Base-by-base conservation (phyloP, 2,329 filamentous ascomycete genomes). In the Parasarocladium wereldwijsianum region DNA sequence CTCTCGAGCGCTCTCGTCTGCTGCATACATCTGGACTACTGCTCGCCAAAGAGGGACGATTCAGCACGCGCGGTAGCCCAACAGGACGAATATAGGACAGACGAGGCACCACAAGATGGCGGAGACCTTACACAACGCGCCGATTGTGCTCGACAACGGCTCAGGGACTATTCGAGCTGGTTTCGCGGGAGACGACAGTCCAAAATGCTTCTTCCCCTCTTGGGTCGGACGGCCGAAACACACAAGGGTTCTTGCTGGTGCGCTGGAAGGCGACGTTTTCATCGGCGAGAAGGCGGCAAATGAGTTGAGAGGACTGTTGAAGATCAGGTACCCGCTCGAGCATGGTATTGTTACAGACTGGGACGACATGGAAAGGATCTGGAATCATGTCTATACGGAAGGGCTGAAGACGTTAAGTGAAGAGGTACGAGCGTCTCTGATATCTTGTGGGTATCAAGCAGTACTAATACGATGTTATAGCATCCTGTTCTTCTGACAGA, bases 331-430 rank as follows among this genome's bases (percentile, higher is more conserved):
- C 52, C 90, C 90, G 25, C 62, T 98, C 32, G 90, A 96, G 60
- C 90, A 98, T 53, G 90, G 90, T 43, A 92, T 98, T 46, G 90
- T 98, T 38, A 98, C 90, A 43, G 85, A 98, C 56, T 98, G 90
- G 90, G 90, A 96, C 51, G 90, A 98, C 50, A 98, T 98, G 90
- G 90, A 98, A 64, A 76, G 84, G 60, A 98, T 98, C 58, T 98
- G 90, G 90, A 82, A 92, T 46, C 90, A 93, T 49, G 85, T 98
- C 31, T 98, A 96, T 53, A 82, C 82, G 34, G 87, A 94, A 49
- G 90, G 92, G 39, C 56, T 98, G 45, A 96, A 94, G 64, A 93
- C 87, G 29, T 66, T 94, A 50, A 94, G 86, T 55, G 90, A 98
- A 67, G 90, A 98, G 69, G 81, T 86, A 34, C 20, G 51, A 39